Percentiles rank a stretch among this genome's conserved stretches.
phyloP scores from a whole-genome alignment of 1,284 basidiomycete species.

The Ceratobasidium sp. region DNA sequence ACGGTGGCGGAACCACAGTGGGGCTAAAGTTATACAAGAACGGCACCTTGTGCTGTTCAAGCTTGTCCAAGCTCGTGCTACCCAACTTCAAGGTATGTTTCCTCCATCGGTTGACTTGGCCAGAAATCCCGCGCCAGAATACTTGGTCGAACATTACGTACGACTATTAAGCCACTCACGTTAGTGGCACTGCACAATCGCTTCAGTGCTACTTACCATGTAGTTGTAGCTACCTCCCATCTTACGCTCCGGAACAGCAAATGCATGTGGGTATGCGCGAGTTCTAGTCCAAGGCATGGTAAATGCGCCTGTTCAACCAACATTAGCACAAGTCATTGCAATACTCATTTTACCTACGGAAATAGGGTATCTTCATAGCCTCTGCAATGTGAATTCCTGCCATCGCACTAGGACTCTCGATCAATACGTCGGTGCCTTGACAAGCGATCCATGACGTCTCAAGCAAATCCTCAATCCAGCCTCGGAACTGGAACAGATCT shows the following conservation, averaged over 20 bases:
- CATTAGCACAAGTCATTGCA: neutral
- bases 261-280: conserved; percentile 95
- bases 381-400: conserved; percentile 99
- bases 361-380: conserved; percentile 91
- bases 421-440: conserved; percentile 88
- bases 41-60: conserved; percentile 95
- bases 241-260: conserved; percentile 93
- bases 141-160: conserved; percentile 97
- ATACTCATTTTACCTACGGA: conserved; percentile 57
- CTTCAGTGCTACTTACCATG: conserved; percentile 65
- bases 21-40: conserved; percentile 98
- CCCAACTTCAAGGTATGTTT: conserved; percentile 77
- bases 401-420: conserved; percentile 97
- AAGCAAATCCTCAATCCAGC: conserved; percentile 95
- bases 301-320: conserved; percentile 44
- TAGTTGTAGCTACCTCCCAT: conserved; percentile 98
- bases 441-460: conserved; percentile 95
- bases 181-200: neutral
- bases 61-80: conserved; percentile 86
- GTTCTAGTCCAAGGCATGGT: conserved; percentile 63
- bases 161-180: conserved; percentile 55
- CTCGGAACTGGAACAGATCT: conserved; percentile 74
- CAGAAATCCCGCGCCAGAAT: conserved; percentile 93
- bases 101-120: conserved; percentile 95
- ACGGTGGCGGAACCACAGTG: conserved; percentile 81